Percentiles rank a stretch among this genome's conserved stretches.
These are phyloP conservation scores for Colletotrichum aenigma DNA, from an alignment of 2,329 filamentous ascomycete genomes.

Conservation along the genomic window DNA sequence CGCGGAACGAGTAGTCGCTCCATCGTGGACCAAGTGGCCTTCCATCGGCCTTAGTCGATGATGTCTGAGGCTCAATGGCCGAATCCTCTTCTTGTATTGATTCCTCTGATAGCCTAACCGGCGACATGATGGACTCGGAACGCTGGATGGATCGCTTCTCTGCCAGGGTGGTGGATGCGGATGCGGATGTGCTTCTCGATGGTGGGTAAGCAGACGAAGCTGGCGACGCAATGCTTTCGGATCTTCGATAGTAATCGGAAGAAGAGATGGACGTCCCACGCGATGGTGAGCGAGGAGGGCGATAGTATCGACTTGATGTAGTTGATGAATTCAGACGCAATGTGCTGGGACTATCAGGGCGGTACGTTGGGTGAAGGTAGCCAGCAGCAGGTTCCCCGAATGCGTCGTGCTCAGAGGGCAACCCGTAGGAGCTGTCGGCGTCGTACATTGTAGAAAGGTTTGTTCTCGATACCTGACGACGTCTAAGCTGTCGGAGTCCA, in stretches of 20 bases:
- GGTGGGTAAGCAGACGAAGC: background rate
- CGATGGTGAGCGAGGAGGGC: conserved; percentile 10
- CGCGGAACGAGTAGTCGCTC: conserved; percentile 39
- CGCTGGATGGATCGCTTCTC: background rate
- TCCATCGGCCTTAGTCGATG: background rate
- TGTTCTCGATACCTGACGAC: conserved; percentile 20
- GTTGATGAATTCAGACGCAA: background rate
- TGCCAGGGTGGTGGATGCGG: background rate
- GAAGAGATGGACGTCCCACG: background rate
- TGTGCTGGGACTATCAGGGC: conserved; percentile 5
- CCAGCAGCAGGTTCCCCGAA: background rate
- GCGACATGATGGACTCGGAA: background rate
- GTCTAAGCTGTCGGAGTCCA: conserved; percentile 30
- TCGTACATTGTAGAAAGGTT: conserved; percentile 5
- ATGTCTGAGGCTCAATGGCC: background rate
- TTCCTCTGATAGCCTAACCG: background rate
- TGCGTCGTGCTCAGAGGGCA: background rate
- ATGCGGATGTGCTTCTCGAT: background rate
- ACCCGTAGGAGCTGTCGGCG: background rate
- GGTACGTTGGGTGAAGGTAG: conserved; percentile 1
- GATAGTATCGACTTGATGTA: conserved; percentile 11
- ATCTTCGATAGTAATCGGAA: background rate
- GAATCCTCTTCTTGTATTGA: background rate
- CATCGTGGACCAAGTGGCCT: conserved; percentile 26
- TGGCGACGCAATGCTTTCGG: background rate